phyloP scores from a whole-genome alignment of 805 yeast genomes.

The Ogataea paraovalis region DNA sequence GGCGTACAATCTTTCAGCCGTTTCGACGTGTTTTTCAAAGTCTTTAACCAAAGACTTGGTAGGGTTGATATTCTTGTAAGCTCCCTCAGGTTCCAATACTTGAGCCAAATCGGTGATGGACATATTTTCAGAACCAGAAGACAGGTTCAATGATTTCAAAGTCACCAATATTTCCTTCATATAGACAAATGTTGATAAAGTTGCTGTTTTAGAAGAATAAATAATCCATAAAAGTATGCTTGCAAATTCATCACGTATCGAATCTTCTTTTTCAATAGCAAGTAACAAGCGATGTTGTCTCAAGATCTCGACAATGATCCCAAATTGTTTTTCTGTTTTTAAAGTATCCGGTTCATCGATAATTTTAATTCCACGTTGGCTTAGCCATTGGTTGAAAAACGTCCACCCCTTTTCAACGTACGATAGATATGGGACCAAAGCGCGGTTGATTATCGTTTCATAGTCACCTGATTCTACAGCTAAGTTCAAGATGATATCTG shows the following conservation, averaged over 20 bases:
- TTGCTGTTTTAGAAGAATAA: conserved; percentile 23
- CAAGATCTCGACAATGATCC: conserved; percentile 14
- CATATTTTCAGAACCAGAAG: background rate
- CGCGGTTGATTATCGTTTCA: conserved; percentile 7
- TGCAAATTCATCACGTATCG: conserved; percentile 13
- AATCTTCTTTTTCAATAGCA: conserved; percentile 2
- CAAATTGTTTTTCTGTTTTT: conserved; percentile 6
- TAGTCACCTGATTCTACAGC: conserved; percentile 3
- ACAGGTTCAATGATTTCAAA: conserved; percentile 11
- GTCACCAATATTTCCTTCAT: conserved; percentile 26
- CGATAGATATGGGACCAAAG: conserved; percentile 20
- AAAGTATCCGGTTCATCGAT: background rate
- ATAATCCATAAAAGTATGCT: conserved; percentile 18
- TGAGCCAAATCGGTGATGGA: background rate
- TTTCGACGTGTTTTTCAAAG: conserved; percentile 21
- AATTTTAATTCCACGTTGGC: conserved; percentile 11
- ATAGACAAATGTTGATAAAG: conserved; percentile 20
- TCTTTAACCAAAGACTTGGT: conserved; percentile 13
- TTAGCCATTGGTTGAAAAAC: conserved; percentile 21
- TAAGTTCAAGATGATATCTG: conserved; percentile 15
- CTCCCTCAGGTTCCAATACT: conserved; percentile 1
- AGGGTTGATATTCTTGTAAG: conserved; percentile 8
- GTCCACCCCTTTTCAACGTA: conserved; percentile 12
- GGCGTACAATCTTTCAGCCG: conserved; percentile 26
- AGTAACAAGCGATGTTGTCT: conserved; percentile 20